Evolutionary conservation across 768 basidiomycete species (phyloP), one percentile per base, ranked within the genome.

Genomic region (Steccherinum ochraceum): DNA sequence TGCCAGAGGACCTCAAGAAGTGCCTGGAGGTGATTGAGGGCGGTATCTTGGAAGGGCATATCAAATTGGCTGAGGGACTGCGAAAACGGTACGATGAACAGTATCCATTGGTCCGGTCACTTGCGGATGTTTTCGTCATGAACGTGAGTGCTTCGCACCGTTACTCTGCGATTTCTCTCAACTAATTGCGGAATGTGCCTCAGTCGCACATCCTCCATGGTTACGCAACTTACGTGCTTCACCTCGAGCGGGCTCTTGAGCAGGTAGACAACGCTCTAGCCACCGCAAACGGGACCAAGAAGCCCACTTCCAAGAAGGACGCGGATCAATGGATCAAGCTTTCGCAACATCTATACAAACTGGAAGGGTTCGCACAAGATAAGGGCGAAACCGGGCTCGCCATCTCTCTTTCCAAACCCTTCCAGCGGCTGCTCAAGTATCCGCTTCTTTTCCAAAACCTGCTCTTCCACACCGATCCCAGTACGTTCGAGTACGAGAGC

Each of bases 361-460:
- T 96, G 16, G 96, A 99, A 67, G 80, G 85, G 58, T 69, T 70
- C 21, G 91, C 95, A 1, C 75, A 75, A 43, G 89, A 90, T 50
- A 87, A 87, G 62, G 94, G 93, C 51, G 95, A 97, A 71, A 93
- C 91, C 1, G 93, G 93, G 2, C 76, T 99, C 50, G 88, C 92
- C 27, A 99, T 99, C 64, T 91, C 91, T 0, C 75, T 98, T 10
- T 94, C 92, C 18, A 98, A 98, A 65, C 95, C 96, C 2, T 96
- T 99, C 72, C 95, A 98, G 64, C 82, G 95, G 40, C 74, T 99
- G 26, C 81, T 96, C 64, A 98, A 98, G 67, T 96, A 98, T 67
- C 96, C 96, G 3, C 78, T 99, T 26, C 80, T 99, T 44, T 97
- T 98, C 72, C 96, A 99, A 69, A 97, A 96, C 66, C 78, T 97